Evolutionary conservation across 306 rosid species (phyloP).

Genomic region (Cicer judaicum): DNA sequence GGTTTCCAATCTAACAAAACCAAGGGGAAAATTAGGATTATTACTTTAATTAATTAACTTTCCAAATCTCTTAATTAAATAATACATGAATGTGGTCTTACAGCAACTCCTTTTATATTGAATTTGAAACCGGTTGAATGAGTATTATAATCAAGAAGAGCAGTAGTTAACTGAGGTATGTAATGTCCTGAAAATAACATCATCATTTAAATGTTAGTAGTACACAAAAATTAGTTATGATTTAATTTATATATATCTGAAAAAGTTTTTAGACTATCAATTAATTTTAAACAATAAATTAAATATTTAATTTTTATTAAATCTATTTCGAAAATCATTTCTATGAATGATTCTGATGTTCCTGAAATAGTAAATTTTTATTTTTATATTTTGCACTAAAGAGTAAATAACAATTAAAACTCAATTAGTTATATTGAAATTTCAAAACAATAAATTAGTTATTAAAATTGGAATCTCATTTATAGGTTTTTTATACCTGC

Average conservation of each 20-base stretch:
- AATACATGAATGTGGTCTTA: conserved; percentile 48
- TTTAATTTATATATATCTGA: neutral
- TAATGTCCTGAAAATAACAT: conserved; percentile 68
- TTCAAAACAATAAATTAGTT: neutral
- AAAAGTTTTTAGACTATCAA: neutral
- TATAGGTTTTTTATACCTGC: conserved; percentile 62
- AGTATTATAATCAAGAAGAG: conserved; percentile 69
- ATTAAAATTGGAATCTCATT: neutral
- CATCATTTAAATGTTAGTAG: conserved; percentile 4
- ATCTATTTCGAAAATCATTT: no score
- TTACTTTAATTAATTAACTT: neutral
- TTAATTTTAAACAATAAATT: neutral
- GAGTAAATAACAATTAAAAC: no score
- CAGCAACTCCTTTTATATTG: conserved; percentile 89
- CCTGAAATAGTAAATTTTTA: no score
- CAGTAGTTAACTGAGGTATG: conserved; percentile 79
- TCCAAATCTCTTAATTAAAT: neutral
- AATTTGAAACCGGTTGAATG: conserved; percentile 76
- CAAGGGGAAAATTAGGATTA: conserved; percentile 12
- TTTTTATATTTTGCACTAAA: no score
- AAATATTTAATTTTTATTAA: no score
- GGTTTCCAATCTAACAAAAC: conserved; percentile 80
- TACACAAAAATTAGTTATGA: neutral
- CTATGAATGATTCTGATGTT: no score
- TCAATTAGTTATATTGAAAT: neutral